Conservation (phyloP, 441 rosid genomes). For the Erodium trifolium region DNA sequence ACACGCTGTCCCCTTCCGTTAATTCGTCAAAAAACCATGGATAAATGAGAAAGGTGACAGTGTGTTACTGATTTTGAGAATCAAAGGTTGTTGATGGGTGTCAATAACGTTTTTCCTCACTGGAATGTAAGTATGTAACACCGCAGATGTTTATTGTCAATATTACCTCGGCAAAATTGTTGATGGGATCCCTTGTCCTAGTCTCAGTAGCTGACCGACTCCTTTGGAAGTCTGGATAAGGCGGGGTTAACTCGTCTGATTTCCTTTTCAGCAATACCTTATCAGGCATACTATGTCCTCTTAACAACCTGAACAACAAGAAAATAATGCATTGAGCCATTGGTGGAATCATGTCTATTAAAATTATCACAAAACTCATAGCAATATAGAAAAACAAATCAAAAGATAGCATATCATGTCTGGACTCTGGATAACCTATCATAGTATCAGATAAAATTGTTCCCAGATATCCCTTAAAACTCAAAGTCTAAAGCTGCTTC, state of each 20-base stretch:
- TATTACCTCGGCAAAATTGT: slow-evolving; percentile 43
- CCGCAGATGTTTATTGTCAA: neutral
- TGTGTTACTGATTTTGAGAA: no score
- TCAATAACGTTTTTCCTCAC: no score
- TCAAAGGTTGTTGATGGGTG: no score
- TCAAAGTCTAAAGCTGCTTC: neutral
- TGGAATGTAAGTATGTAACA: no score
- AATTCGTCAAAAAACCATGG: no score
- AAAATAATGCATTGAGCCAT: neutral
- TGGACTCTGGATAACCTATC: neutral
- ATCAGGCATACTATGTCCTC: slow-evolving; percentile 91
- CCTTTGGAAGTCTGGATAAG: slow-evolving; percentile 54
- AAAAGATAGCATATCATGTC: no score
- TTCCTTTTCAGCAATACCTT: slow-evolving; percentile 74
- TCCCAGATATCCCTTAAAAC: neutral
- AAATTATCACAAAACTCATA: neutral
- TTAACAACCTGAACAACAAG: slow-evolving; percentile 47
- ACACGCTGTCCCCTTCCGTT: no score
- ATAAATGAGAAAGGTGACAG: no score
- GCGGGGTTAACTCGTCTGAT: slow-evolving; percentile 34
- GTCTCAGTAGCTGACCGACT: slow-evolving; percentile 70
- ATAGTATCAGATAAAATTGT: slow-evolving; percentile 3
- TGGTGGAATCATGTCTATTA: neutral
- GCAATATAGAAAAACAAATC: neutral
- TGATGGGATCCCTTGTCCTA: slow-evolving; percentile 48